phyloP scores from a whole-genome alignment of 2,329 filamentous ascomycete species.

The Mollisiaceae sp. region DNA sequence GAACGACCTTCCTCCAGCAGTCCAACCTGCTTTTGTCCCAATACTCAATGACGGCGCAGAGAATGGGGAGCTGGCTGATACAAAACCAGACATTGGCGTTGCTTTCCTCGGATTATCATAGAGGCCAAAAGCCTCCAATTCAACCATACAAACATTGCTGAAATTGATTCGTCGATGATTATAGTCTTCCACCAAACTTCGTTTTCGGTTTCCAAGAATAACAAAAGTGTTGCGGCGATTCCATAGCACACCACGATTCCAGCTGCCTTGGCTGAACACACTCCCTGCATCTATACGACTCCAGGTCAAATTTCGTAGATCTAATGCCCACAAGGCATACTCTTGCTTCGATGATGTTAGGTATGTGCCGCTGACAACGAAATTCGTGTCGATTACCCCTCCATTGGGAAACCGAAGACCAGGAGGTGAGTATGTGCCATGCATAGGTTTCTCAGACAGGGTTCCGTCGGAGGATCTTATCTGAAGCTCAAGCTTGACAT shows the following conservation, averaged over 20 bases:
- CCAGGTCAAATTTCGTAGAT: constrained; percentile 88
- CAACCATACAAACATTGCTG: constrained; percentile 93
- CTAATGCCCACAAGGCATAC: constrained; percentile 94
- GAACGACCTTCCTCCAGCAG: constrained; percentile 76
- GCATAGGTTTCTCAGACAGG: constrained; percentile 87
- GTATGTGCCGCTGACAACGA: constrained; percentile 96
- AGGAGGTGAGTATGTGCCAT: constrained; percentile 82
- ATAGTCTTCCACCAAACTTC: constrained; percentile 95
- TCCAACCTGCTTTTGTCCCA: constrained; percentile 61
- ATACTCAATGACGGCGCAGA: constrained; percentile 54
- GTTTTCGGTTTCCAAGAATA: constrained; percentile 89
- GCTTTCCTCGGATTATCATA: constrained; percentile 91
- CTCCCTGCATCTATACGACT: constrained; percentile 93
- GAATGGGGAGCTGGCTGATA: constrained; percentile 78
- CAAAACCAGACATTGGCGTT: constrained; percentile 79
- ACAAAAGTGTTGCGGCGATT: constrained; percentile 93
- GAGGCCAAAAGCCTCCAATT: constrained; percentile 94
- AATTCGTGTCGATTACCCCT: constrained; percentile 92
- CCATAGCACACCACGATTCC: constrained; percentile 96
- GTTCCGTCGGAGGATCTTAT: constrained; percentile 83
- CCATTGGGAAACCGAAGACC: constrained; percentile 95
- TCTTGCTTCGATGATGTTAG: constrained; percentile 98
- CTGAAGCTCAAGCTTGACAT: constrained; percentile 95
- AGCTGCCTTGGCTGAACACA: constrained; percentile 95
- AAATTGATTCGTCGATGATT: constrained; percentile 98